Percentiles rank a stretch among this genome's conserved stretches.
Evolutionary conservation across 2,329 filamentous ascomycete species (phyloP).

Genomic region (Pyrenophora teres): DNA sequence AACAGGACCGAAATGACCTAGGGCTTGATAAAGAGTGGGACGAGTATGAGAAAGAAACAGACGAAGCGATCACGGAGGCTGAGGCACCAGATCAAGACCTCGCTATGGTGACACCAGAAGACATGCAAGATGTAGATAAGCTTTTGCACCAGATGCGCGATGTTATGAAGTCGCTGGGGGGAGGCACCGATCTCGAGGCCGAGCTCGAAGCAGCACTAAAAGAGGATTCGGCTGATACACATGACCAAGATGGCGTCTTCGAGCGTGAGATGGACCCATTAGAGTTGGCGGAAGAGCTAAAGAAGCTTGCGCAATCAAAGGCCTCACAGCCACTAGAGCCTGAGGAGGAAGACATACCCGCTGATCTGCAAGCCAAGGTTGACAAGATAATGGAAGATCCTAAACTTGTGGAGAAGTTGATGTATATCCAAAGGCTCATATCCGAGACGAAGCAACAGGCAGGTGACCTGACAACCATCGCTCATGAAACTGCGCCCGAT

Average conservation of each 20-base stretch:
- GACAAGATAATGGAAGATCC: constrained; percentile 44
- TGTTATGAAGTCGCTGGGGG: constrained; percentile 30
- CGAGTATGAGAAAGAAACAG: constrained; percentile 15
- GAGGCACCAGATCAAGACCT: constrained; percentile 12
- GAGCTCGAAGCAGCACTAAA: constrained; percentile 29
- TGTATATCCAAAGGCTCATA: constrained; percentile 36
- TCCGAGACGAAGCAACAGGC: constrained; percentile 17
- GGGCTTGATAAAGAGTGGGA: constrained; percentile 22
- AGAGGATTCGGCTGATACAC: constrained; percentile 18
- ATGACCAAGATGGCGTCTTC: constrained; percentile 19
- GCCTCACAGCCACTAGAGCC: constrained; percentile 3
- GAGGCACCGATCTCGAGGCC: constrained; percentile 23
- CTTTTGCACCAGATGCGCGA: constrained; percentile 35
- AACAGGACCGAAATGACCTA: constrained; percentile 10
- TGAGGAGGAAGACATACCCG: constrained; percentile 28
- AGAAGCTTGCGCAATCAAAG: constrained; percentile 22
- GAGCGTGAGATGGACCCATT: constrained; percentile 29
- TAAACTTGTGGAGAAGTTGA: constrained; percentile 39
- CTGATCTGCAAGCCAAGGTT: constrained; percentile 40
- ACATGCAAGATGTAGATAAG: constrained; percentile 28
- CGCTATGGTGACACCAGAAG: constrained; percentile 10
- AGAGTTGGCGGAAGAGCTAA: constrained; percentile 29
- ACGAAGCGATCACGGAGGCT: constrained; percentile 14
- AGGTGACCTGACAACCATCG: constrained; percentile 22
- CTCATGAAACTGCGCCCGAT: constrained; percentile 35